A percentile compares a stretch with the other conserved stretches of the same genome.
phyloP scores from a whole-genome alignment of 352 stramenopile species.

The Pythium phragmiticola region DNA sequence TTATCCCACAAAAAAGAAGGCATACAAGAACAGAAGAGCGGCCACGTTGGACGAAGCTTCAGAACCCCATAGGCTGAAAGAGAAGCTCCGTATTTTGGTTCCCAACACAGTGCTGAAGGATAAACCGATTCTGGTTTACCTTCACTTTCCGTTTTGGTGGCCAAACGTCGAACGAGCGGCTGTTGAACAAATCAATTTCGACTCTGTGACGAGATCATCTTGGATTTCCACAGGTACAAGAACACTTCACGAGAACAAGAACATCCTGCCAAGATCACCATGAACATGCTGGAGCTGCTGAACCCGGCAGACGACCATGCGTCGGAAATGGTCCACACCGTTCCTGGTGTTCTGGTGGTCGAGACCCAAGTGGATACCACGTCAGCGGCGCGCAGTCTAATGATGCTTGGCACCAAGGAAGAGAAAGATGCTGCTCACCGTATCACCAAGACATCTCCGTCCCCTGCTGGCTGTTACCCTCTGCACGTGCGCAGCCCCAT shows the following conservation, averaged over 20 bases:
- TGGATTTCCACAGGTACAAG: not conserved
- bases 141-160: constrained; percentile 20
- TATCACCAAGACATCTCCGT: not conserved
- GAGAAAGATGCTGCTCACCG: not conserved
- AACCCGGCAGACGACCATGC: constrained; percentile 28
- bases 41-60: not conserved
- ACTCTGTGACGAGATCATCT: constrained; percentile 13
- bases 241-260: not conserved
- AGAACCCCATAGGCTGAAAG: constrained; percentile 5
- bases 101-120: not conserved
- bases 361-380: constrained; percentile 16
- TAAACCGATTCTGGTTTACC: not conserved
- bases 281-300: constrained; percentile 35
- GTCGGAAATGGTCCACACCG: not conserved
- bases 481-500: constrained; percentile 11
- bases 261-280: not conserved
- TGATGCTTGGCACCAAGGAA: constrained; percentile 19
- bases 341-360: constrained; percentile 10
- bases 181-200: not conserved
- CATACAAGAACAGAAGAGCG: not conserved
- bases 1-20: constrained; percentile 5
- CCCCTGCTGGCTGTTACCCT: not conserved
- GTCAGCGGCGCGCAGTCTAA: constrained; percentile 17
- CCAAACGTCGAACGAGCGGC: not conserved
- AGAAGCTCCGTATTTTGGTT: not conserved